Evolutionary conservation across 805 yeast genomes (phyloP).

Genomic region (Nakazawaea ernobii): DNA sequence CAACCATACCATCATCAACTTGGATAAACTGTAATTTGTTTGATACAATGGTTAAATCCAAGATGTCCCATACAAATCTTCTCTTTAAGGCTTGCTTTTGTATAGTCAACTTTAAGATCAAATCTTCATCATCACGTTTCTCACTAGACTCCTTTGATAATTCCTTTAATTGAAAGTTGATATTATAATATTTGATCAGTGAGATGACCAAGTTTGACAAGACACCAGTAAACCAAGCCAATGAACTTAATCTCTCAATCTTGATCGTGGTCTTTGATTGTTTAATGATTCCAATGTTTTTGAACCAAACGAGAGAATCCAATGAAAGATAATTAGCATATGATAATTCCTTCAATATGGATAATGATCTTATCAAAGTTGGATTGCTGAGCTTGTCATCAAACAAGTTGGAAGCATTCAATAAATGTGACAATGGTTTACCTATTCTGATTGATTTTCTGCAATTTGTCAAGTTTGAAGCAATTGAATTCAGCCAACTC

Average conservation of each 20-base stretch:
- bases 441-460: slow-evolving; percentile 83
- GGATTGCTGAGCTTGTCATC: slow-evolving; percentile 69
- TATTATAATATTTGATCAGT: slow-evolving; percentile 45
- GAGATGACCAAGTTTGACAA: slow-evolving; percentile 57
- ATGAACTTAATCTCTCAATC: slow-evolving; percentile 52
- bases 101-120: slow-evolving; percentile 21
- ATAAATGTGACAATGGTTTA: slow-evolving; percentile 71
- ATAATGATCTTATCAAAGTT: slow-evolving; percentile 41
- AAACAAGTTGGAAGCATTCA: slow-evolving; percentile 59
- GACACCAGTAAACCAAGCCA: slow-evolving; percentile 76
- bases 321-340: slow-evolving; percentile 58
- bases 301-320: slow-evolving; percentile 60
- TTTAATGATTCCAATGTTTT: slow-evolving; percentile 51
- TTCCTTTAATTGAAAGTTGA: slow-evolving; percentile 28
- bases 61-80: slow-evolving; percentile 68
- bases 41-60: slow-evolving; percentile 72
- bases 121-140: slow-evolving; percentile 32
- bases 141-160: slow-evolving; percentile 26
- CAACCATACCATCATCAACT: slow-evolving; percentile 74
- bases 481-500: neutral
- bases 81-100: slow-evolving; percentile 43
- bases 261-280: slow-evolving; percentile 34
- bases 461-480: slow-evolving; percentile 51
- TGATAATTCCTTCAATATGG: slow-evolving; percentile 52
- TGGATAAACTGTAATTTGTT: slow-evolving; percentile 56